Evolutionary conservation across 78 protist genomes (phyloP).

Genomic region (Chrysochromulina tobinii): DNA sequence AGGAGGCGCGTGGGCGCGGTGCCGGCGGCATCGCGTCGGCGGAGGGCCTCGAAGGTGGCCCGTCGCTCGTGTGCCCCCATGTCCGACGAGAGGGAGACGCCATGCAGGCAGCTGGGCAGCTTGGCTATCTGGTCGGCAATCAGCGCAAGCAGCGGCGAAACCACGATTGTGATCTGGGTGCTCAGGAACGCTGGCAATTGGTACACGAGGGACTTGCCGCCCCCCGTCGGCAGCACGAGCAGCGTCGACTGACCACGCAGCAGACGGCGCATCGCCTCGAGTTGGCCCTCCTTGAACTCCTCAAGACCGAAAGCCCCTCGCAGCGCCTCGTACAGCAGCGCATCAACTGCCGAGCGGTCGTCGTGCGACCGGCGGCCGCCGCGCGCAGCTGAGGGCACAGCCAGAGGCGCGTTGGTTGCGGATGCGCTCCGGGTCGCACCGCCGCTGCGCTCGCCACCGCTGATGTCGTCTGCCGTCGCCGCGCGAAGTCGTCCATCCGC

Average conservation of each 20-base stretch:
- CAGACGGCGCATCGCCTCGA: conserved; percentile 55
- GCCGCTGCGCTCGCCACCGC: too few relatives aligned
- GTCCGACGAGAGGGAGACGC: background rate
- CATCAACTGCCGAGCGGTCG: too few relatives aligned
- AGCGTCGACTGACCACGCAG: conserved; percentile 60
- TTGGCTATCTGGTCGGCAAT: conserved; percentile 68
- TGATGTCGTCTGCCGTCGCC: too few relatives aligned
- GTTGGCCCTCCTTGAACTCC: conserved; percentile 67
- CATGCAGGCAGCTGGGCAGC: conserved; percentile 23
- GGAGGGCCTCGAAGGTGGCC: background rate
- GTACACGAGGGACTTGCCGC: conserved; percentile 83
- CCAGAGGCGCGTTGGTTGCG: too few relatives aligned
- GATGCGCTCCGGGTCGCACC: too few relatives aligned
- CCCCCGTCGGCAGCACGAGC: conserved; percentile 79
- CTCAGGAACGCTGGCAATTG: conserved; percentile 74
- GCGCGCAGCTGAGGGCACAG: too few relatives aligned
- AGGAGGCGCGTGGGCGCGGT: conserved; percentile 25
- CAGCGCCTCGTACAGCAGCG: too few relatives aligned
- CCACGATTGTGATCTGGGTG: conserved; percentile 65
- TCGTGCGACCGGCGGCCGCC: too few relatives aligned
- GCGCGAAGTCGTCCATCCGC: too few relatives aligned
- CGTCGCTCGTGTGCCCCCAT: background rate
- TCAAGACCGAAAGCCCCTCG: conserved; percentile 1
- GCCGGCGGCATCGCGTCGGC: background rate
- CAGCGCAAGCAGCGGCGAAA: conserved; percentile 80